phyloP scores from a whole-genome alignment of 2,329 filamentous ascomycete species.

The Exophiala oligosperma region DNA sequence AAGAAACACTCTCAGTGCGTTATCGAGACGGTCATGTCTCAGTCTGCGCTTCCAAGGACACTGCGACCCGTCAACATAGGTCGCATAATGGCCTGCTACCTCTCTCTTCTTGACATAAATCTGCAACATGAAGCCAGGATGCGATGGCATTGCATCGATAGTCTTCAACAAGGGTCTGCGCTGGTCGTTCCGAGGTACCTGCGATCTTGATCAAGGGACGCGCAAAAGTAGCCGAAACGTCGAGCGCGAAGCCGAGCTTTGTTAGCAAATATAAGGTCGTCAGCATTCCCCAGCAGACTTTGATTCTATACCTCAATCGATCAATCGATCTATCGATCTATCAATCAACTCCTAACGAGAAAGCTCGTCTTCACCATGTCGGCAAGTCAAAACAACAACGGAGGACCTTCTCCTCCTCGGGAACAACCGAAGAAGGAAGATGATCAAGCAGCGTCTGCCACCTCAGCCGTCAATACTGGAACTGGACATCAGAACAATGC shows the following conservation, averaged over 20 bases:
- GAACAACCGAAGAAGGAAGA: too few species aligned
- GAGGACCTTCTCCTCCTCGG: too few species aligned
- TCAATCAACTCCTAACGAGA: too few species aligned
- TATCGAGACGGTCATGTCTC: background rate
- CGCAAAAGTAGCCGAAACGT: background rate
- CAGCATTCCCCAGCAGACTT: background rate
- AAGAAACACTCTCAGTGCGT: too few species aligned
- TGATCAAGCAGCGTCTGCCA: too few species aligned
- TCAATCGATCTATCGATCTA: too few species aligned
- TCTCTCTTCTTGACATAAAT: background rate
- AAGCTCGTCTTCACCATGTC: too few species aligned
- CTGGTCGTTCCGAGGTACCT: background rate
- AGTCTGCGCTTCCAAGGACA: background rate
- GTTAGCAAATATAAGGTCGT: background rate
- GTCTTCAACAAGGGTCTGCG: background rate
- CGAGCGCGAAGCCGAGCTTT: background rate
- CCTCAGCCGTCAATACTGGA: too few species aligned
- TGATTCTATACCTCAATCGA: too few species aligned
- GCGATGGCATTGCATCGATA: background rate
- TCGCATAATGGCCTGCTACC: background rate
- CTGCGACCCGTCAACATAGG: background rate
- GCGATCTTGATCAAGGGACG: background rate
- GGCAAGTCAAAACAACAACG: too few species aligned
- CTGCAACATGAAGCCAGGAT: background rate
- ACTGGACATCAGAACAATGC: too few species aligned